phyloP scores from a whole-genome alignment of 495 filamentous ascomycete species.

The Penicillium canariense region DNA sequence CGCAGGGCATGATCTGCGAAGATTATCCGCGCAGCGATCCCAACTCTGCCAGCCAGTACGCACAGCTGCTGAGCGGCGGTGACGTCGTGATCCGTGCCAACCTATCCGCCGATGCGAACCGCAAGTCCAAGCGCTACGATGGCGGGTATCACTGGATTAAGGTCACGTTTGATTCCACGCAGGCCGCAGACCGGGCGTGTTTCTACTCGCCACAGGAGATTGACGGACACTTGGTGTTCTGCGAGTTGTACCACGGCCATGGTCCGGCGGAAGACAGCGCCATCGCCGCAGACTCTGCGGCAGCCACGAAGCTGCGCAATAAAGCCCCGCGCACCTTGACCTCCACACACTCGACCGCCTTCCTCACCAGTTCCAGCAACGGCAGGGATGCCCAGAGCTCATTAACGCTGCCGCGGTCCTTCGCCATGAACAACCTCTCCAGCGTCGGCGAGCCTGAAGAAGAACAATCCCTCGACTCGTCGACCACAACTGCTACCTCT shows the following conservation, averaged over 20 bases:
- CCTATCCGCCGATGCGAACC: constrained; percentile 66
- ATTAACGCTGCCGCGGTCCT: constrained; percentile 46
- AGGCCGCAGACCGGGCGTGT: constrained; percentile 73
- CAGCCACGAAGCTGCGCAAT: constrained; percentile 26
- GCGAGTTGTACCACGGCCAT: constrained; percentile 70
- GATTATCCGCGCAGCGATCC: constrained; percentile 72
- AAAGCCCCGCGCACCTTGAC: constrained; percentile 35
- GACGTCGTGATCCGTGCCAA: constrained; percentile 60
- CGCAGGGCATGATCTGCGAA: constrained; percentile 75
- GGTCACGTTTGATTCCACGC: constrained; percentile 80
- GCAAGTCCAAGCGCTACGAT: constrained; percentile 69
- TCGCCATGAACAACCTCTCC: constrained; percentile 42
- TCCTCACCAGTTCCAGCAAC: constrained; percentile 34
- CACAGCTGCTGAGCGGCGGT: constrained; percentile 57
- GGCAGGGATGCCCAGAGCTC: constrained; percentile 33
- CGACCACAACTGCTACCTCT: constrained; percentile 53
- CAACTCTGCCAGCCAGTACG: constrained; percentile 51
- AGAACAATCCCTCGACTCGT: constrained; percentile 30
- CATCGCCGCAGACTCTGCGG: constrained; percentile 47
- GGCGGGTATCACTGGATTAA: constrained; percentile 90
- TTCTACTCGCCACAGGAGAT: constrained; percentile 75
- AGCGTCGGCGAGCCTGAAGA: constrained; percentile 33
- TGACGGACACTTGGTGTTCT: constrained; percentile 71
- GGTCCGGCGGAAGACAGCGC: constrained; percentile 66
- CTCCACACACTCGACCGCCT: constrained; percentile 38